Evolutionary conservation across 2,329 filamentous ascomycete species (phyloP), one percentile per base, ranked within the genome.

Genomic region (Conoideocrella luteorostrata): DNA sequence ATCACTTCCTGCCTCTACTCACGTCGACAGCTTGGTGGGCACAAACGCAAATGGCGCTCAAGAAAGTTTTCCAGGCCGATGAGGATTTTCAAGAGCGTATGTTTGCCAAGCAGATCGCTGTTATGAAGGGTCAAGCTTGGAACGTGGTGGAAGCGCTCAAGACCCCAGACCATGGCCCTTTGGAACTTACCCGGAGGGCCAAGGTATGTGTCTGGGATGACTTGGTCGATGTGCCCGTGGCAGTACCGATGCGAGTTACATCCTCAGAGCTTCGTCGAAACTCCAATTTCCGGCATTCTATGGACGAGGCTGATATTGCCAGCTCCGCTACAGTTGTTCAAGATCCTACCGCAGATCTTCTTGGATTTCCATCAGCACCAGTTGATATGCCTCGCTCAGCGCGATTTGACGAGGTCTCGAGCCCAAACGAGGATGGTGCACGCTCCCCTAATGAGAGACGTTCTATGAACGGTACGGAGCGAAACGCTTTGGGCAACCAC

Each of bases 41-140:
- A 51, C 88, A 96, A 55, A 98, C 93, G 4, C 89, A 95, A 56
- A 71, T 88, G 47, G 86, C 88, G 18, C 71, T 98, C 30, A 86
- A 93, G 43, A 78, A 81, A 49, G 83, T 96, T 36, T 98, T 98
- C 62, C 84, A 88, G 52, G 80, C 94, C 60, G 93, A 98, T 63
- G 82, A 84, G 3, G 93, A 98, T 65, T 98, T 98, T 64, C 88
- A 97, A 62, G 93, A 98, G 68, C 85, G 88, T 65, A 98, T 98
- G 93, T 98, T 95, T 67, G 88, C 88, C n/a, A 82, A 88, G 52
- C 93, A 98, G 60, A 94, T 98, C 49, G 91, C 93, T 1, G 93
- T 98, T 47, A 95, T 98, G 88, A 98, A 98, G 66, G 93, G 93
- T 10, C 93, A 98, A 61, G 93, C 93, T 1, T 98, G 93, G 89